Percentiles rank a stretch among this genome's conserved stretches.
Conservation (phyloP, 305 asterid genomes). For the Petunia hybrid region DNA sequence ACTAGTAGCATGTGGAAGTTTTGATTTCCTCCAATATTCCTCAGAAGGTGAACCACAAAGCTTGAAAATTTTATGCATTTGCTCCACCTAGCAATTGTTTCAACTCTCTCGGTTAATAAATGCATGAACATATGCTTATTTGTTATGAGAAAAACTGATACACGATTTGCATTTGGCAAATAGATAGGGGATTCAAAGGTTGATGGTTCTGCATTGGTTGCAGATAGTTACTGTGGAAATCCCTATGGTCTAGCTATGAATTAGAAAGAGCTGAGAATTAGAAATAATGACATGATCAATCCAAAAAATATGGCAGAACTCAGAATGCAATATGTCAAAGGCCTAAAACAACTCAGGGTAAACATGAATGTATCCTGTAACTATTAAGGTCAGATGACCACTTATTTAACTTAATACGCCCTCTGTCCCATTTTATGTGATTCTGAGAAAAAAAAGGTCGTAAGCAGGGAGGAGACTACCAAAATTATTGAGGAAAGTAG, state of each 20-base stretch:
- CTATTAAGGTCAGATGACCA: too few species aligned
- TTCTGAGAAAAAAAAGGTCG: background rate
- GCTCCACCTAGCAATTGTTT: conserved; percentile 68
- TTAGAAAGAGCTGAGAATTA: background rate
- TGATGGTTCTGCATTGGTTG: background rate
- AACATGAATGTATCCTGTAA: background rate
- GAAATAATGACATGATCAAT: background rate
- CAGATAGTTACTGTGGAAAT: background rate
- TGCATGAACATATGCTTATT: background rate
- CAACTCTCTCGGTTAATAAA: conserved; percentile 26
- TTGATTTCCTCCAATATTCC: conserved; percentile 73
- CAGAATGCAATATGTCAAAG: background rate
- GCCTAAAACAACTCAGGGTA: background rate
- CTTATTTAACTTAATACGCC: too few species aligned
- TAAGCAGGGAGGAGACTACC: background rate
- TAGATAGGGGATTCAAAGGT: background rate
- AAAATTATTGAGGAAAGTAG: background rate
- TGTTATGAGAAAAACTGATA: background rate
- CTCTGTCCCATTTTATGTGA: too few species aligned
- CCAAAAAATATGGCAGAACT: background rate
- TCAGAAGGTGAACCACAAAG: conserved; percentile 91
- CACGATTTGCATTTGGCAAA: background rate
- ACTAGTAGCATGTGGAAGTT: conserved; percentile 72
- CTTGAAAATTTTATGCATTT: conserved; percentile 93
- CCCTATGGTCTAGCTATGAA: background rate